phyloP scores from a whole-genome alignment of 2,329 filamentous ascomycete species.

The Xylaria sp. region DNA sequence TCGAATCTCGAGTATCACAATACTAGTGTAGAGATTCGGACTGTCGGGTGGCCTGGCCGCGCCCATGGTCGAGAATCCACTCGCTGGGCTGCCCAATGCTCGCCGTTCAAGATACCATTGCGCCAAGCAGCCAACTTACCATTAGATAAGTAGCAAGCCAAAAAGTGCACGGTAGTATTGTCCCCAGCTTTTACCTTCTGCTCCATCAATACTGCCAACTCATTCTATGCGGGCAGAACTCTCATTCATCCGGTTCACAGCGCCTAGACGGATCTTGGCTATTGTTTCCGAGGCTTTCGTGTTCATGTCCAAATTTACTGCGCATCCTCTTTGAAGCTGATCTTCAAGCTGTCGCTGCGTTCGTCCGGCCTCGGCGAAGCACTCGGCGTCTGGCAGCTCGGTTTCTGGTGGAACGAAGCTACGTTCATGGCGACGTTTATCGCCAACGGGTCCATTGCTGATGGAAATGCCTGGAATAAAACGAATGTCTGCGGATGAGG shows the following conservation, averaged over 20 bases:
- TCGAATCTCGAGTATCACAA: conserved; percentile 1
- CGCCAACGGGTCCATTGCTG: not conserved
- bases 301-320: not conserved
- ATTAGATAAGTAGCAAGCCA: conserved; percentile 12
- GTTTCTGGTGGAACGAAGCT: not conserved
- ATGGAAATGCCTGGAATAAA: not conserved
- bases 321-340: not conserved
- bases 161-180: conserved; percentile 13
- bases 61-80: conserved; percentile 13
- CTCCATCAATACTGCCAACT: conserved; percentile 18
- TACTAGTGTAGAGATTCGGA: conserved; percentile 1
- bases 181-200: not conserved
- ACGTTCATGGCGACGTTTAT: not conserved
- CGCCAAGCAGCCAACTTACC: conserved; percentile 19
- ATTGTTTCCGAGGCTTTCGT: not conserved
- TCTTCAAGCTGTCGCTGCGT: not conserved
- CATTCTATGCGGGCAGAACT: conserved; percentile 23
- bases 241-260: conserved; percentile 25
- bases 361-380: not conserved
- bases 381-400: not conserved
- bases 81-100: not conserved
- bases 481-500: not conserved
- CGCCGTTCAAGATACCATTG: conserved; percentile 6
- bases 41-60: conserved; percentile 15
- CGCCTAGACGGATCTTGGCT: conserved; percentile 11